Evolutionary conservation across 331 rosid species (phyloP).

Genomic region (Rosa hybrid): DNA sequence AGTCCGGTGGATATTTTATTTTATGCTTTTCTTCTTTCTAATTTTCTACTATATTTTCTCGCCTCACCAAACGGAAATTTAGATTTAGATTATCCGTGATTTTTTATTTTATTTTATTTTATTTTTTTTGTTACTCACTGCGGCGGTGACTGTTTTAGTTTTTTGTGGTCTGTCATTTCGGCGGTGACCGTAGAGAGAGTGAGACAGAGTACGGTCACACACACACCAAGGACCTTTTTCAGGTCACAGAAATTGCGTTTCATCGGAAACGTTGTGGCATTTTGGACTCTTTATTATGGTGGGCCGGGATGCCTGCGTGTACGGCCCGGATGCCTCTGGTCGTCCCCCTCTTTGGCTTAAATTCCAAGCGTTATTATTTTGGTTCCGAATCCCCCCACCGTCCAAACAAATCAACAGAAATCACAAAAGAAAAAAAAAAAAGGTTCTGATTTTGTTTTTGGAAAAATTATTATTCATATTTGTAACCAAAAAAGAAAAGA

Average conservation of each 20-base stretch:
- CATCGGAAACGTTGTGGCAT: constrained; percentile 1
- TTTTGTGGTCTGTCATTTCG: background rate
- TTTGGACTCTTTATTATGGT: background rate
- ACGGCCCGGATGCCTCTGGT: constrained; percentile 21
- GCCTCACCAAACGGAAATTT: background rate
- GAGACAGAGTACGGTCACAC: background rate
- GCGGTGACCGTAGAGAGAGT: constrained; percentile 12
- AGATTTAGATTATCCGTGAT: background rate
- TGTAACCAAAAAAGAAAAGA: too few species aligned
- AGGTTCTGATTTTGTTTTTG: background rate
- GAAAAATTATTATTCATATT: background rate
- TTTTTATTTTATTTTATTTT: background rate
- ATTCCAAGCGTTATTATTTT: background rate
- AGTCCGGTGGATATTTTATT: background rate
- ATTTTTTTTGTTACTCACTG: background rate
- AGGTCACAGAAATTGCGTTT: background rate
- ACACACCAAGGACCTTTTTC: background rate
- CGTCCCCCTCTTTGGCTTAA: background rate
- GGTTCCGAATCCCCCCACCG: background rate
- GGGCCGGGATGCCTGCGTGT: background rate
- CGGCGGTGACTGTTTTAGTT: background rate
- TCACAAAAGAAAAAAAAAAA: background rate
- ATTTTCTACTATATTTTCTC: background rate
- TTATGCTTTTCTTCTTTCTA: background rate
- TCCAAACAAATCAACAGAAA: background rate